phyloP scores from a whole-genome alignment of 805 yeast species.

The Ogataea methanolica region DNA sequence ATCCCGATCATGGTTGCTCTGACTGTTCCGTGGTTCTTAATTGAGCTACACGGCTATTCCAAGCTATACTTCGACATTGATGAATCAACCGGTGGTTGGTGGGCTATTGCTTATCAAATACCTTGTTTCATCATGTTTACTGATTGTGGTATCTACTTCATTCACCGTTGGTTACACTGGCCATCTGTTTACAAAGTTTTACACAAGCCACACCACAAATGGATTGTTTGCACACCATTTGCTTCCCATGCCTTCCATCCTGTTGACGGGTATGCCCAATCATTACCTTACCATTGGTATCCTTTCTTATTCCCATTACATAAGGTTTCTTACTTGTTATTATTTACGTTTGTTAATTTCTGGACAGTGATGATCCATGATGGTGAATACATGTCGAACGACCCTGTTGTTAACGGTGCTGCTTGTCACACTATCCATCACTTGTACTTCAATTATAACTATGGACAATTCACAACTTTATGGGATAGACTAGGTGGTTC shows the following conservation, averaged over 20 bases:
- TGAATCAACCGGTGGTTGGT: slow-evolving; percentile 65
- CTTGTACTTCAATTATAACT: slow-evolving; percentile 94
- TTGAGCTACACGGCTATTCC: slow-evolving; percentile 82
- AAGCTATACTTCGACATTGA: slow-evolving; percentile 63
- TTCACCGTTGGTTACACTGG: slow-evolving; percentile 93
- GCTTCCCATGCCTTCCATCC: slow-evolving; percentile 99
- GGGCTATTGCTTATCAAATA: slow-evolving; percentile 58
- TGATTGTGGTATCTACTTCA: slow-evolving; percentile 85
- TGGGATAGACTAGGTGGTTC: slow-evolving; percentile 97
- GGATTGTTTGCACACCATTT: slow-evolving; percentile 98
- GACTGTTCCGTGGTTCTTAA: slow-evolving; percentile 86
- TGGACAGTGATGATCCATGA: slow-evolving; percentile 99
- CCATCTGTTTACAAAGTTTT: slow-evolving; percentile 78
- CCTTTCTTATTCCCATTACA: slow-evolving; percentile 92
- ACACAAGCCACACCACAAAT: slow-evolving; percentile 98
- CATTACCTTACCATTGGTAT: slow-evolving; percentile 87
- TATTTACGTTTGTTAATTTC: slow-evolving; percentile 89
- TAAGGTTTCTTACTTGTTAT: slow-evolving; percentile 72
- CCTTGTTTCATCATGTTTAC: slow-evolving; percentile 87
- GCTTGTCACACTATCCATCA: slow-evolving; percentile 99
- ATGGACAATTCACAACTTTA: slow-evolving; percentile 95
- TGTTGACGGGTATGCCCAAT: slow-evolving; percentile 90
- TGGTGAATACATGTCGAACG: slow-evolving; percentile 91
- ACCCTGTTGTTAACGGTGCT: slow-evolving; percentile 93
- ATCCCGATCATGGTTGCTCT: slow-evolving; percentile 86